A percentile compares a stretch with the other conserved stretches of the same genome.
Conservation (phyloP, 2,329 filamentous ascomycete genomes). For the Monilinia aucupariae region DNA sequence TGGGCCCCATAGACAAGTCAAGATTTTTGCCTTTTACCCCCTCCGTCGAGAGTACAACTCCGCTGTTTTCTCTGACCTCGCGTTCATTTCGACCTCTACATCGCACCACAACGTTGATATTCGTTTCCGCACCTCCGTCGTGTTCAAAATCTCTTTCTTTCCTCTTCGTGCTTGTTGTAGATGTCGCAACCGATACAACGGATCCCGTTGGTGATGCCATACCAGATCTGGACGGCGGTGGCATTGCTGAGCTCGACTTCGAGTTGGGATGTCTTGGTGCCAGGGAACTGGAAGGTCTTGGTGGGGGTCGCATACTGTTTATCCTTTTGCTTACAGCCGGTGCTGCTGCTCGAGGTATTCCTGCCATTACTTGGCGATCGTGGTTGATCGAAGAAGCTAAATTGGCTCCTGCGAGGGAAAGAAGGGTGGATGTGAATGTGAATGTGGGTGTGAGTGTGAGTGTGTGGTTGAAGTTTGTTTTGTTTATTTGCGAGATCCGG, state of each 20-base stretch:
- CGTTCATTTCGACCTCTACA: conserved; percentile 89
- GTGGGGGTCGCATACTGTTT: conserved; percentile 46
- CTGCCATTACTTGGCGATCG: conserved; percentile 43
- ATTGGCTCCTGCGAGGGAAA: neutral
- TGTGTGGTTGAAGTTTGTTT: neutral
- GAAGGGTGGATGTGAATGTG: too few relatives aligned
- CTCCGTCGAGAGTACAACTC: conserved; percentile 82
- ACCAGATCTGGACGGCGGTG: conserved; percentile 29
- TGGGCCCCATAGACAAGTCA: conserved; percentile 86
- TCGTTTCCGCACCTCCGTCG: conserved; percentile 75
- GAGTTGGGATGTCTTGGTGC: conserved; percentile 23
- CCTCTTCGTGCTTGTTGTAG: conserved; percentile 63
- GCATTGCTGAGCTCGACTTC: conserved; percentile 43
- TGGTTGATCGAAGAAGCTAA: neutral
- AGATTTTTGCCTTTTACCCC: conserved; percentile 82
- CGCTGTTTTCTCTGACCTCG: conserved; percentile 90
- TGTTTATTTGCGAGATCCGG: neutral
- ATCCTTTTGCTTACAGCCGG: conserved; percentile 44
- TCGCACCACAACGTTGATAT: conserved; percentile 94
- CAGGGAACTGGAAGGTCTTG: conserved; percentile 44
- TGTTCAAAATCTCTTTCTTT: conserved; percentile 81
- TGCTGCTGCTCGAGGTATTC: conserved; percentile 47
- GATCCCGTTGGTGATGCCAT: conserved; percentile 63
- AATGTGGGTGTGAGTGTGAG: too few relatives aligned
- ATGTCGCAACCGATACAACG: conserved; percentile 50